Evolutionary conservation across 2,329 filamentous ascomycete species (phyloP), one percentile per base, ranked within the genome.

Genomic region (Fusarium sp.): DNA sequence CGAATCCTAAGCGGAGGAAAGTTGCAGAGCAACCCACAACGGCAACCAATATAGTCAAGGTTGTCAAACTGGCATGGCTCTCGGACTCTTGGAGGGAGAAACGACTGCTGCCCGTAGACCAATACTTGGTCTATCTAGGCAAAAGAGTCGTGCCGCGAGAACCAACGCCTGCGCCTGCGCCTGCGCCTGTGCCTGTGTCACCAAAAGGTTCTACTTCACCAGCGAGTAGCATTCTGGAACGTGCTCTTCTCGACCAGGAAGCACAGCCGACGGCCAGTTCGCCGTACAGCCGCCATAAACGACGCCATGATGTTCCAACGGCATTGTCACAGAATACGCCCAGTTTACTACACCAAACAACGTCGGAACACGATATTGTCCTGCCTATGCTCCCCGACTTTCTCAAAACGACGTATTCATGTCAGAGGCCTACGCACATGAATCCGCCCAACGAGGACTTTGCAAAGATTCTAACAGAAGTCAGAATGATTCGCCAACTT

Each of bases 401-500:
- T 42, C 79, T 92, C 56, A 84, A 87, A 28, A 79, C 76, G 7
- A 74, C 73, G 7, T 97, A 96, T 78, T 90, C 94, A 7, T 98
- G 96, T 73, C 88, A 97, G 76, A 89, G 95, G 24, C 87, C 89
- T 2, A 93, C 94, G 0, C 91, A 90, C 0, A 80, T 88, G 1
- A 81, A 90, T 56, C 84, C 89, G 0, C 92, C 92, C 1, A 98
- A 98, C 71, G 84, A 88, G 42, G 79, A 79, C 0, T 98, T 99
- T 76, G 88, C 98, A 42, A 80, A 86, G 1, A 85, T 92, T 63
- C 84, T 99, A 7, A 87, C 89, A 71, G 90, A 91, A 62, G 93
- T 98, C 69, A 88, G 91, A 45, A 88, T 87, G 3, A 85, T 91
- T 4, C 88, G 95, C 22, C 84, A 88, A 17, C 83, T 98, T 3